phyloP scores from a whole-genome alignment of 2,329 filamentous ascomycete species.

The Epichloe baconii region DNA sequence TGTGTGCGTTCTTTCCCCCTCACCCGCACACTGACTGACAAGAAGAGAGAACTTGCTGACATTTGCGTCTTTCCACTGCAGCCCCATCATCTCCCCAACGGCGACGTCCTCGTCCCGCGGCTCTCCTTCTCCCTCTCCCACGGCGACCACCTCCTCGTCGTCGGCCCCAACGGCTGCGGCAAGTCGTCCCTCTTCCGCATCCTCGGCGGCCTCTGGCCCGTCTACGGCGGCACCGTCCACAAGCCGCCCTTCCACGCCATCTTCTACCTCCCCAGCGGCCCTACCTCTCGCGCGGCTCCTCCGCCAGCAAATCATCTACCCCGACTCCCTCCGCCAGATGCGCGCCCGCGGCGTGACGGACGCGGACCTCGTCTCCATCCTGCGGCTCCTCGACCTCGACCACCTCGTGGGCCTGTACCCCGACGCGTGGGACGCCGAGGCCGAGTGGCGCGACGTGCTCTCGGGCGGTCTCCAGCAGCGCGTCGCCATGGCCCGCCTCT shows the following conservation, averaged over 20 bases:
- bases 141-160: conserved; percentile 84
- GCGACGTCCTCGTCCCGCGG: conserved; percentile 75
- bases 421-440: conserved; percentile 79
- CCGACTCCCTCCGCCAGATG: conserved; percentile 79
- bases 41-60: too few species aligned
- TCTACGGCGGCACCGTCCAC: conserved; percentile 85
- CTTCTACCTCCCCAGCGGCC: conserved; percentile 95
- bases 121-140: conserved; percentile 78
- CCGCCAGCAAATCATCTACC: conserved; percentile 95
- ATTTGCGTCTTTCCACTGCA: conserved; percentile 14
- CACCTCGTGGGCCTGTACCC: conserved; percentile 66
- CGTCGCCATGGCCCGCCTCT: conserved; percentile 88
- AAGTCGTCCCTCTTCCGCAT: conserved; percentile 96
- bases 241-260: conserved; percentile 89
- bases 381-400: conserved; percentile 70
- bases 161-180: conserved; percentile 93
- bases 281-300: conserved; percentile 85
- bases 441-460: conserved; percentile 91
- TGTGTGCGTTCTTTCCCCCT: conserved; percentile 40
- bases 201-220: conserved; percentile 89
- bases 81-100: conserved; percentile 89
- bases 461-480: conserved; percentile 90
- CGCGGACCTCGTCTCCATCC: conserved; percentile 61
- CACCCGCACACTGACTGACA: not conserved
- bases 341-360: conserved; percentile 74